Base-by-base conservation (phyloP, 192 early-diverging fungal species). In the Pilaira anomala region DNA sequence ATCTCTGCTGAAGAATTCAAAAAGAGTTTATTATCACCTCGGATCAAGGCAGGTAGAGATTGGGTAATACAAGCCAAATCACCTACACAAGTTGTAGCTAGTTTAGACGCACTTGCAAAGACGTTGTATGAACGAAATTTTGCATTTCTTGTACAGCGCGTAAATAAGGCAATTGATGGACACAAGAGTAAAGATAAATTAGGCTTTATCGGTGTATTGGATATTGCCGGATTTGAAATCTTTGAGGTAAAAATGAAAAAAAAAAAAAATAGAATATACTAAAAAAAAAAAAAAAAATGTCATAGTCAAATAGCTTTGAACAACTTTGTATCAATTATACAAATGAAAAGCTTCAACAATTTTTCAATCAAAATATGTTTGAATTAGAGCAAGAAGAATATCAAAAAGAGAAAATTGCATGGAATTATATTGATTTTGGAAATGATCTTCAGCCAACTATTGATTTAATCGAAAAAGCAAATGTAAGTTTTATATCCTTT, bases 331-430 rank as follows among this genome's bases (percentile, higher is more conserved):
- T 99, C 85, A 99, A 99, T 78, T 99, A 99, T 72, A 97, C 95
- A 40, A 99, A 99, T 74, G 97, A 99, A 76, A 89, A 88, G 60
- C 85, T 99, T 18, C 97, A 99, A 75, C 97, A 99, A 74, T 97
- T 99, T 78, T 99, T 99, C 81, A 99, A 98, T 80, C 95, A 98
- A 77, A 91, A 94, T 70, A 99, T 98, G 95, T 99, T 99, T 78
- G 91, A 95, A 52, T 78, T 98, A 11, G 97, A 99, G 72, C 97
- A 99, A 73, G 94, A 97, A 70, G 96, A 99, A 80, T 99, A 99
- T 82, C 82, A 87, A 70, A 82, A 85, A 21, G 97, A 99, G 69
- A 91, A 91, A 67, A 99, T 99, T 66, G 94, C 98, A 50, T 99
- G 97, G 97, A 88, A 91, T 74, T 95, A 94, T 72, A 94, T 96